Evolutionary conservation across 1,284 basidiomycete genomes (phyloP), one percentile per base, ranked within the genome.

Genomic region (Sporisorium scitamineum): DNA sequence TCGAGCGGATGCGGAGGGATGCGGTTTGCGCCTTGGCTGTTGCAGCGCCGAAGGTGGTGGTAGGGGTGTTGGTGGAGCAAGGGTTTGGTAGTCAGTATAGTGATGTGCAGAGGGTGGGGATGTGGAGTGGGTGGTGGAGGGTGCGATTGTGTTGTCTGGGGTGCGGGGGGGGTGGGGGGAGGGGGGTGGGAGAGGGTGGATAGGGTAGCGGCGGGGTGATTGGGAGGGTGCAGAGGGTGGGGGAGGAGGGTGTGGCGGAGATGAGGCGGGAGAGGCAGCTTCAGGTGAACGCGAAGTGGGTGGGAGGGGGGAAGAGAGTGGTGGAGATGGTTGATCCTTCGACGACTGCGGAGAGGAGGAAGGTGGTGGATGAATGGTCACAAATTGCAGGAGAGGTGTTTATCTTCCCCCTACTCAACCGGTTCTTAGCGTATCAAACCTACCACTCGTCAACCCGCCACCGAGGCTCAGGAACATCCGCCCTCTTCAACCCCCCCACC

Each of bases 1-100:
- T 98, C 74, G 90, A 93, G n/a, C 86, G 88, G 50, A 91, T 91
- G 77, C 88, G 93, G 55, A 93, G 94, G 80, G 90, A 88, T 0
- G 90, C 93, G 7, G 82, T 97, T 51, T 92, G 88, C 68, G 94
- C 94, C 0, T 88, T 98, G 2, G 90, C 95, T 0, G 89, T 90
- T 1, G 94, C 92, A 59, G 90, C 90, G 68, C 94, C 95, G 1
- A 87, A 87, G 31, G 90, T 90, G 66, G 90, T 92, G 42, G 91
- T 93, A 1, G 85, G 85, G 92, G 89, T 42, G 54, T 32, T 84
- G n/a, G 91, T 92, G 50, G 94, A 97, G 83, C 93, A 97, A 81
- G 94, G 94, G 85, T 98, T 97, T 87, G 91, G 91, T 68, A 92
- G 92, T 54, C 93, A 95, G 77, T 97, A 96, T 85, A 94, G 94